Conservation (phyloP, 2,329 filamentous ascomycete genomes). For the Pestalotiopsis sp. region DNA sequence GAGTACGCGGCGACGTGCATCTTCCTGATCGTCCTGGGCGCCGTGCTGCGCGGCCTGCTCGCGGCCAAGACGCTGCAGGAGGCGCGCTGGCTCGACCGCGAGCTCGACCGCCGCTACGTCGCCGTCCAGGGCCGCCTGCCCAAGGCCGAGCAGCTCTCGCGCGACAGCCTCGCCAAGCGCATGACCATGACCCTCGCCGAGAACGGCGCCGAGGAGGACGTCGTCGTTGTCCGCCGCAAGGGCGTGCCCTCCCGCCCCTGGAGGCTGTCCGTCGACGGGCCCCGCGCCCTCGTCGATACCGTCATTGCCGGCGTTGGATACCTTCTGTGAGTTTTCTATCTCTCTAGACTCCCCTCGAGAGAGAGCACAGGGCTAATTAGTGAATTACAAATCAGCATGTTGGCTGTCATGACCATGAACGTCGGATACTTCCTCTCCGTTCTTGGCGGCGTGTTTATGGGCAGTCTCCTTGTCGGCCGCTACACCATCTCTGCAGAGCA, state of each 20-base stretch:
- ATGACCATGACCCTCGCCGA: conserved; percentile 62
- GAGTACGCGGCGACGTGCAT: conserved; percentile 88
- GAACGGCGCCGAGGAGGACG: conserved; percentile 80
- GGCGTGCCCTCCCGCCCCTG: conserved; percentile 64
- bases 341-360: not conserved
- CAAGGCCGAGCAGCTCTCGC: conserved; percentile 59
- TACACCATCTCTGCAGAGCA: conserved; percentile 58
- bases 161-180: conserved; percentile 63
- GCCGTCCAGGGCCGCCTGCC: conserved; percentile 66
- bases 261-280: conserved; percentile 69
- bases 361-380: conserved; percentile 37
- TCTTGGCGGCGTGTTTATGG: conserved; percentile 65
- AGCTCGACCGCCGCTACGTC: conserved; percentile 76
- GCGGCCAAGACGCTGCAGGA: conserved; percentile 68
- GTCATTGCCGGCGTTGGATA: conserved; percentile 31
- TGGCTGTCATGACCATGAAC: conserved; percentile 36
- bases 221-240: conserved; percentile 69
- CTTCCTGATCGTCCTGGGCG: conserved; percentile 79
- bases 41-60: conserved; percentile 69
- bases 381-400: conserved; percentile 32
- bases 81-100: conserved; percentile 67
- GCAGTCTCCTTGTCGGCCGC: conserved; percentile 78
- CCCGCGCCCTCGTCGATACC: conserved; percentile 31
- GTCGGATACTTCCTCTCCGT: conserved; percentile 34
- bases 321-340: conserved; percentile 29